Evolutionary conservation across 805 yeast genomes (phyloP), one percentile per base, ranked within the genome.

Genomic region (Saturnispora mendoncae): DNA sequence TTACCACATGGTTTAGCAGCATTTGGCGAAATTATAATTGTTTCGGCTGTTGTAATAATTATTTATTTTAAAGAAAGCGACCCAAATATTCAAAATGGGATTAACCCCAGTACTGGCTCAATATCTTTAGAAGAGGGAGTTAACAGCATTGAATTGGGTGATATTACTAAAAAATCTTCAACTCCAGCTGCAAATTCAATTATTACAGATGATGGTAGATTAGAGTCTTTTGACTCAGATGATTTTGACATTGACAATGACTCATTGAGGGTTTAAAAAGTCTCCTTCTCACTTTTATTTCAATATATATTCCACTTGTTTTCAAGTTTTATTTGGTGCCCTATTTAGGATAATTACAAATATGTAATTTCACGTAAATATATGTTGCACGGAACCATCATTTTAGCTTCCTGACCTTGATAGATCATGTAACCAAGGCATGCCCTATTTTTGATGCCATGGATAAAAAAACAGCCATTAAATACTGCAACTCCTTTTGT

Each of bases 1-100:
- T 57, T 77, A 18, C 96, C 96, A 0, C 78, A 77, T 17, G 46
- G 74, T 24, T 67, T 83, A 64, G 80, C 88, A 44, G 61, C 76
- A 50, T 48, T 77, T 17, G 97, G 97, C 1, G 79, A 82, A 40
- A 44, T 69, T 1, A 64, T 87, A 29, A 84, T 87, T 45, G 57
- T 84, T 15, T 71, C 74, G 1, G 69, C 82, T 35, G 90, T 94
- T 1, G 57, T 73, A 25, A 60, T 71, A 33, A 80, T 82, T 13
- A 61, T 81, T n/a, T 65, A 66, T 42, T 68, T 63, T 51, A 78
- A 75, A 55, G 49, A 48, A n/a, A 23, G 9, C 26, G 9, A 6
- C 9, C 6, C 26, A 23, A 23, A 23, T 6, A 23, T 7, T 10
- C 26, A 23, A 23, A 10, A 6, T 23, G 26, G 10, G 10, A 23